Evolutionary conservation across 345 rosid species (phyloP).

Genomic region (Cardamine resedifolia): DNA sequence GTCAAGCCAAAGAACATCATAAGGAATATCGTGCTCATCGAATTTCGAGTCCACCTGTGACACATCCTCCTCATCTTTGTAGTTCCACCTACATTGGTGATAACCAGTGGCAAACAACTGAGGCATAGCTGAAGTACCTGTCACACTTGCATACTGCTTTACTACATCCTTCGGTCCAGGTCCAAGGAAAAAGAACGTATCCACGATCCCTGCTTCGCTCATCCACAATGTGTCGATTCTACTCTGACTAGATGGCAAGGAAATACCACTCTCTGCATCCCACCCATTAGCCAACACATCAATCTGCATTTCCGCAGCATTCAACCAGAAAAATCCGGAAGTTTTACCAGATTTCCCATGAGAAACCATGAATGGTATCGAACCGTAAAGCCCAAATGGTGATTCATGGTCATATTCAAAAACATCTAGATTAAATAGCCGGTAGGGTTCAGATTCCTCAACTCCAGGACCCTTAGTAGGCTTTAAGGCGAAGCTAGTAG

Average conservation of each 20-base stretch:
- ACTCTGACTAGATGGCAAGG: slow-evolving; percentile 56
- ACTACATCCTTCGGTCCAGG: slow-evolving; percentile 91
- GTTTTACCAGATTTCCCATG: slow-evolving; percentile 75
- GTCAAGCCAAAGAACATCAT: slow-evolving; percentile 97
- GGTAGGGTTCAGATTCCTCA: slow-evolving; percentile 83
- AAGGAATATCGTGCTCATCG: slow-evolving; percentile 96
- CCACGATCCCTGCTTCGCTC: slow-evolving; percentile 98
- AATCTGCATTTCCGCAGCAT: slow-evolving; percentile 99
- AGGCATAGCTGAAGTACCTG: slow-evolving; percentile 90
- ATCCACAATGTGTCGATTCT: slow-evolving; percentile 91
- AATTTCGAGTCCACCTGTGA: slow-evolving; percentile 88
- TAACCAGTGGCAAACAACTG: slow-evolving; percentile 85
- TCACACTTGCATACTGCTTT: slow-evolving; percentile 74
- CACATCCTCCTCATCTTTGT: slow-evolving; percentile 98
- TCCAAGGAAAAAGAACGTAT: slow-evolving; percentile 87
- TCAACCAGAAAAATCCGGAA: slow-evolving; percentile 92
- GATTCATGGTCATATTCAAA: slow-evolving; percentile 89
- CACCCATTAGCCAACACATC: slow-evolving; percentile 89
- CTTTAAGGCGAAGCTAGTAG: slow-evolving; percentile 79
- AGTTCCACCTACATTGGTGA: slow-evolving; percentile 99
- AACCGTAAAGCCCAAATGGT: slow-evolving; percentile 92
- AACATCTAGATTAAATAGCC: slow-evolving; percentile 90
- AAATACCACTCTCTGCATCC: slow-evolving; percentile 76
- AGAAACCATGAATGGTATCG: slow-evolving; percentile 90
- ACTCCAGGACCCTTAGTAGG: slow-evolving; percentile 91